Conservation (phyloP, 139 green algal genomes). For the Spirogloea muscicola region DNA sequence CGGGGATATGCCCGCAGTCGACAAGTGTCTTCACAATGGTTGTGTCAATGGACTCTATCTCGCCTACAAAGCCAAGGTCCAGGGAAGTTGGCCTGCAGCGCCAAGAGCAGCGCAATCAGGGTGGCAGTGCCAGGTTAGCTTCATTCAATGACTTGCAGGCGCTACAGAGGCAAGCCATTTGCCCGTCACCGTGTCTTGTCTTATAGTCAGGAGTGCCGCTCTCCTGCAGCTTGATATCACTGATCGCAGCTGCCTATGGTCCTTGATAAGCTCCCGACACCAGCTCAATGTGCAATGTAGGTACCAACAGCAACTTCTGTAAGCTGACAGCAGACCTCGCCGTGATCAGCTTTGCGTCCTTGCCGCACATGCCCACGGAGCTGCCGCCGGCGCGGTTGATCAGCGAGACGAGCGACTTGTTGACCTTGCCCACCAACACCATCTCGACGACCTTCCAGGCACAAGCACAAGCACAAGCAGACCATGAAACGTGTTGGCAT, state of each 20-base stretch:
- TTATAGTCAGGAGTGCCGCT: too few species aligned
- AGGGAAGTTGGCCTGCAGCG: slow-evolving; percentile 13
- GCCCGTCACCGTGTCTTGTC: too few species aligned
- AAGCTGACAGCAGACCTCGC: slow-evolving; percentile 49
- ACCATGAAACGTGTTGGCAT: background rate
- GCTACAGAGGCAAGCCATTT: too few species aligned
- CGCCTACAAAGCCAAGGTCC: slow-evolving; percentile 82
- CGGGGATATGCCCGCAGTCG: slow-evolving; percentile 78
- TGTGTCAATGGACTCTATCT: slow-evolving; percentile 81
- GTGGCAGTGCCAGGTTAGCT: too few species aligned
- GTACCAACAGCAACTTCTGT: slow-evolving; percentile 1
- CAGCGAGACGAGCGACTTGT: slow-evolving; percentile 93
- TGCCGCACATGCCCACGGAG: slow-evolving; percentile 94
- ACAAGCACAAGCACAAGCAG: too few species aligned
- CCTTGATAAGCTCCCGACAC: too few species aligned
- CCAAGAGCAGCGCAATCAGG: too few species aligned
- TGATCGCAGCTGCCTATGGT: too few species aligned
- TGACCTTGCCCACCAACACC: slow-evolving; percentile 94
- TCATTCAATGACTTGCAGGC: too few species aligned
- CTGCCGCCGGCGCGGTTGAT: slow-evolving; percentile 87
- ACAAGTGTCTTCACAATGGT: slow-evolving; percentile 71
- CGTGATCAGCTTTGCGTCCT: slow-evolving; percentile 82
- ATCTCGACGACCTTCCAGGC: slow-evolving; percentile 99
- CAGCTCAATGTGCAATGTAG: too few species aligned
- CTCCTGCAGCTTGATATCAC: background rate